These are phyloP conservation scores for Clonostachys chloroleuca DNA, from an alignment of 2,329 filamentous ascomycete genomes.

Conservation along the genomic window DNA sequence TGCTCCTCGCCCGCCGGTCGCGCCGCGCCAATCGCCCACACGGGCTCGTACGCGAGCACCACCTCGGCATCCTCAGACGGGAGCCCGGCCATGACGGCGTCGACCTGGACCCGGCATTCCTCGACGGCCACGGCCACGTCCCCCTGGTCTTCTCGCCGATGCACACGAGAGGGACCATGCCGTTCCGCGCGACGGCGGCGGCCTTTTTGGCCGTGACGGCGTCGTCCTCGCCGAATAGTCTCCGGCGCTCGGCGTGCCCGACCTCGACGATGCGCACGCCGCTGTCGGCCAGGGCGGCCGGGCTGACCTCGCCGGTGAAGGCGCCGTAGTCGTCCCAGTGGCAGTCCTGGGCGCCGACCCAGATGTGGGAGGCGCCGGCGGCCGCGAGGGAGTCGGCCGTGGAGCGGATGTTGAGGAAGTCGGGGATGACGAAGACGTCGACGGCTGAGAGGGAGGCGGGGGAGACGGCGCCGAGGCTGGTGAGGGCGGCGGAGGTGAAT, in stretches of 20 bases:
- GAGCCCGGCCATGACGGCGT: conserved; percentile 56
- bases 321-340: conserved; percentile 67
- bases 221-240: conserved; percentile 73
- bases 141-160: conserved; percentile 63
- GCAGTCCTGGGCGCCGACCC: conserved; percentile 70
- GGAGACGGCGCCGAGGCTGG: conserved; percentile 34
- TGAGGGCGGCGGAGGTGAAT: conserved; percentile 47
- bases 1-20: conserved; percentile 69
- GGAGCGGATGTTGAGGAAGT: conserved; percentile 65
- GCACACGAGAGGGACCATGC: conserved; percentile 74
- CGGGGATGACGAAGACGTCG: conserved; percentile 74
- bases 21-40: conserved; percentile 80
- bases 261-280: conserved; percentile 73
- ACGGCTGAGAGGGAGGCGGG: conserved; percentile 40
- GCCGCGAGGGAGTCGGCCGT: conserved; percentile 41
- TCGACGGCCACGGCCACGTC: conserved; percentile 61
- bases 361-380: conserved; percentile 34
- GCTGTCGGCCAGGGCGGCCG: conserved; percentile 59
- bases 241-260: conserved; percentile 74
- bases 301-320: conserved; percentile 75
- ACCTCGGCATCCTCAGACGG: conserved; percentile 59
- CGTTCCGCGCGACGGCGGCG: conserved; percentile 60
- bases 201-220: conserved; percentile 64
- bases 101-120: conserved; percentile 64
- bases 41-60: conserved; percentile 80